Base-by-base conservation (phyloP, 2,329 filamentous ascomycete species). In the Arthroderma sp. region DNA sequence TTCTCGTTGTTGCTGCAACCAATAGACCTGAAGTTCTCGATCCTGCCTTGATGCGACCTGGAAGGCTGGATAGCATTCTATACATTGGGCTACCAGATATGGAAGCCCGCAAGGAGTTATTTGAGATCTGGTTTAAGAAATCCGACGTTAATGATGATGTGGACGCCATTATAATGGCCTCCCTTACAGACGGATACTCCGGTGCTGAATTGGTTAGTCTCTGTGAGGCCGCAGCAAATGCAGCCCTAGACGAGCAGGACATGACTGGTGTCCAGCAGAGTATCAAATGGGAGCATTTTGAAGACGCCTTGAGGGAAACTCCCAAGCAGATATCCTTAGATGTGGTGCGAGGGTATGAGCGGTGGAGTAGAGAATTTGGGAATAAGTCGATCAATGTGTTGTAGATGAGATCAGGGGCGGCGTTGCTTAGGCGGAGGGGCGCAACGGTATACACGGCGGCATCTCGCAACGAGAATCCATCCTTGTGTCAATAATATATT, bases 1-100 rank as follows among this genome's bases (percentile, higher is more conserved):
- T 96, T 0, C 75, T 93, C 47, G 81, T 95, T 9, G 76, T 96
- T 11, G 89, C 85, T 0, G 89, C 89, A 2, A 96, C 89, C 0
- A 96, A 96, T 65, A 79, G 85, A 43, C 89, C 89, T 0, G 83
- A 94, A 55, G 74, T 81, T 1, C 75, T 96, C 15, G 89, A 96
- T 58, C 77, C 85, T 1, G 89, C 89, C 1, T 72, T 96, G 31
- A 76, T 94, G 58, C 78, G 89, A 1, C 83, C 86, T 0, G 89
- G 89, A 1, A 77, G 89, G 29, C 85, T 96, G 61, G 86, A 94
- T 56, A 77, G 82, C 52, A 73, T 87, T 31, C 75, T 94, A 38
- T 94, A 94, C 60, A 85, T 95, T 37, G 83, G 85, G 0, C 83
- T 85, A 3, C 89, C 89, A 0, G 80, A 85, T 56, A 65, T 73